These are phyloP conservation scores for Chernovozyma sophiae-reginae DNA, from an alignment of 1,139 yeast genomes.

Conservation along the genomic window DNA sequence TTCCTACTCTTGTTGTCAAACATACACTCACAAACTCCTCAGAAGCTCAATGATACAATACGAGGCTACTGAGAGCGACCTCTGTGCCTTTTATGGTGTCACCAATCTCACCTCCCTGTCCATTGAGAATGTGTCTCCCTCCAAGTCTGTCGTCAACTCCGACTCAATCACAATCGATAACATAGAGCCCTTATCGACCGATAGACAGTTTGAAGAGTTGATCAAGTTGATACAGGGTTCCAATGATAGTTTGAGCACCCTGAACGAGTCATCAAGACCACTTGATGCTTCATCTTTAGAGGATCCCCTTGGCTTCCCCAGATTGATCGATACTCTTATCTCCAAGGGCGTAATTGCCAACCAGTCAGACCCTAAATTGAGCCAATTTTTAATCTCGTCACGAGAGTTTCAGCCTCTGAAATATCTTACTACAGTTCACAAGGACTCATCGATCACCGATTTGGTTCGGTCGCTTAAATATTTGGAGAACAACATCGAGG, in stretches of 20 bases:
- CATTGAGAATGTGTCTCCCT: not conserved
- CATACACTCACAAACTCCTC: too few relatives aligned
- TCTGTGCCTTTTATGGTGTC: slow-evolving; percentile 6
- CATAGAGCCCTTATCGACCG: slow-evolving; percentile 22
- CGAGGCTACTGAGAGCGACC: slow-evolving; percentile 18
- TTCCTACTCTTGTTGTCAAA: too few relatives aligned
- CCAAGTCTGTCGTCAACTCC: not conserved
- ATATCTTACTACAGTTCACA: slow-evolving; percentile 68
- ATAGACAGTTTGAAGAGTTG: slow-evolving; percentile 29
- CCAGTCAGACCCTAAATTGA: slow-evolving; percentile 38
- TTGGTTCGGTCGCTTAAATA: slow-evolving; percentile 52
- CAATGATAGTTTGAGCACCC: not conserved
- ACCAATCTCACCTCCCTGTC: not conserved
- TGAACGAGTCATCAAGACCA: not conserved
- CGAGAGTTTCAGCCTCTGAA: slow-evolving; percentile 68
- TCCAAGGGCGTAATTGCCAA: slow-evolving; percentile 2
- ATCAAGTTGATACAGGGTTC: slow-evolving; percentile 19
- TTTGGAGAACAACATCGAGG: slow-evolving; percentile 58
- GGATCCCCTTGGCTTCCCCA: slow-evolving; percentile 8
- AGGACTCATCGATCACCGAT: slow-evolving; percentile 63
- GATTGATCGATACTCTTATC: slow-evolving; percentile 6
- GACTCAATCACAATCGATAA: slow-evolving; percentile 14
- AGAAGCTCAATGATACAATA: slow-evolving; percentile 21
- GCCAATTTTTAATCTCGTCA: slow-evolving; percentile 64
- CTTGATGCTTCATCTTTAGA: too few relatives aligned